These are phyloP conservation scores for Cryptosporidium canis DNA, from an alignment of 169 alveolate genomes.

Conservation along the genomic window DNA sequence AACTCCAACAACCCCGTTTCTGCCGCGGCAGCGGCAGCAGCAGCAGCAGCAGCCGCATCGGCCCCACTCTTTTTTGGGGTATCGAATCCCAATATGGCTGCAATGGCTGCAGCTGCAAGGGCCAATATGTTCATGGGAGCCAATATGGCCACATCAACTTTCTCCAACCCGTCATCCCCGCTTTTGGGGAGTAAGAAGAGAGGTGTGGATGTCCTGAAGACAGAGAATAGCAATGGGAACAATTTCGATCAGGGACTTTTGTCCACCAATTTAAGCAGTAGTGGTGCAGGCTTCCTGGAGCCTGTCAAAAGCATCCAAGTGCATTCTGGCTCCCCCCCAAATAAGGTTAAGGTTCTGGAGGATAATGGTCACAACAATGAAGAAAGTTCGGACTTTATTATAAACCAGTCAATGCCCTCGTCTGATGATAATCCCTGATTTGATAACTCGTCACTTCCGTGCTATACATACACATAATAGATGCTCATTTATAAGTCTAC, in stretches of 20 bases:
- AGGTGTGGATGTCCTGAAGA: slow-evolving; percentile 1
- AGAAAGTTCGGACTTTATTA: not conserved
- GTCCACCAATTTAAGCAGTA: not conserved
- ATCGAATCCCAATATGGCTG: slow-evolving; percentile 52
- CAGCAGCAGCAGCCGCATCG: slow-evolving; percentile 14
- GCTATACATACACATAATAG: no score
- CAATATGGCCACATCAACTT: not conserved
- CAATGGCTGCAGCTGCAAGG: slow-evolving; percentile 29
- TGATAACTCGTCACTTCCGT: no score
- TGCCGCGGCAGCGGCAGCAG: slow-evolving; percentile 4
- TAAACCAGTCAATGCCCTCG: not conserved
- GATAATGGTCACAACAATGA: not conserved
- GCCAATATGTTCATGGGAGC: slow-evolving; percentile 6
- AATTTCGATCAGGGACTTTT: not conserved
- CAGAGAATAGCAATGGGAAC: slow-evolving; percentile 10
- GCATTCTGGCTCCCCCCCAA: slow-evolving; percentile 15
- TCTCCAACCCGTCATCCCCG: not conserved
- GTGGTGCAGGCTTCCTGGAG: not conserved
- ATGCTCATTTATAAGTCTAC: no score
- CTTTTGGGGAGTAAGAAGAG: not conserved
- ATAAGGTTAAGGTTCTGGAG: slow-evolving; percentile 27
- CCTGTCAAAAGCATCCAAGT: not conserved
- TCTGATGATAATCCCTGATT: not conserved
- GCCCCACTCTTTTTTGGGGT: slow-evolving; percentile 53
- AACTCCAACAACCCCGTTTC: slow-evolving; percentile 3